Evolutionary conservation across 225 moss, liverwort and hornwort genomes (phyloP), one percentile per base, ranked within the genome.

Genomic region (Asterella californica): DNA sequence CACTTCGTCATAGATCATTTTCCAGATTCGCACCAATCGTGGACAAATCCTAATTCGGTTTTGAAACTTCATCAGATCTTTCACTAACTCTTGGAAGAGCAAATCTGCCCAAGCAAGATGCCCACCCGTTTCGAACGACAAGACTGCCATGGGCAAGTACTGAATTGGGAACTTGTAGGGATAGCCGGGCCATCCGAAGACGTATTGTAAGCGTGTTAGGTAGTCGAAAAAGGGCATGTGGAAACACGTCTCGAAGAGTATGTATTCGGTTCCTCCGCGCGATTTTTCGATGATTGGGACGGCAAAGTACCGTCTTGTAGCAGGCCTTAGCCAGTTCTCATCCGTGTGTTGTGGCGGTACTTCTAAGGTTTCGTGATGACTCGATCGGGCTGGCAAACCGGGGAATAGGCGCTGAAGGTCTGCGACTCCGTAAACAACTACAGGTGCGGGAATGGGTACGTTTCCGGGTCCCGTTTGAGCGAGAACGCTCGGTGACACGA

Each of bases 121-220:
- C 19, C n/a, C 75, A 21, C 75, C 75, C 34, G 17, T 52, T 24
- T 75, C 75, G 36, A 75, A 75, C 0, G 54, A 17, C 32, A 14
- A 10, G 5, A 50, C 32, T 54, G 75, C 75, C 75, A 75, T 75
- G 33, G 75, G 75, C 5, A 75, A 75, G 8, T 75, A 57, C 34
- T 37, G 53, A 9, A 57, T 33, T 9, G 75, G 75, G 42, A 75
- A 75, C 21, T 75, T 75, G 53, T 53, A 32, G 27, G 75, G 75
- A 57, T 75, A 75, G 32, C 75, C 75, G 0, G 75, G 75, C 75
- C 75, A 75, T 37, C 75, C 75, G 75, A 75, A 75, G 33, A 57
- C 55, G 54, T 75, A 75, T 11, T 54, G 54, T 55, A 75, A 57
- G 15, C 55, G 53, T 1, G 14, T 4, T 19, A 75, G 53, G 75